Conservation (phyloP, 1,139 yeast genomes). For the Nakaseomyces delphensis region DNA sequence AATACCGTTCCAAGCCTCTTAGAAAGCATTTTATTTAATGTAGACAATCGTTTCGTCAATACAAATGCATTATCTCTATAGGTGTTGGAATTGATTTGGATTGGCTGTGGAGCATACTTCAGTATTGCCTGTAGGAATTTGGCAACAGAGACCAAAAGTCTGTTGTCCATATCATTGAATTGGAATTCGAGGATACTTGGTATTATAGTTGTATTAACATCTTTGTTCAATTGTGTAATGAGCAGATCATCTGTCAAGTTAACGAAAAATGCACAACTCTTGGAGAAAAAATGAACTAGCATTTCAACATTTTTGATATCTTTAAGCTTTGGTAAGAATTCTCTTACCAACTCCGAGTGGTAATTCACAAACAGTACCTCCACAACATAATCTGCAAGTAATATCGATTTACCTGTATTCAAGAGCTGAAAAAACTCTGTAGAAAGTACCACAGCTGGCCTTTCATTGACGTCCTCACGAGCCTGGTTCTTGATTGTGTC, state of each 20-base stretch:
- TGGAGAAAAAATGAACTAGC: slow-evolving; percentile 25
- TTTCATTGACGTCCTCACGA: not conserved
- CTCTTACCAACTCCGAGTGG: slow-evolving; percentile 22
- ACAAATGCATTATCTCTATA: slow-evolving; percentile 15
- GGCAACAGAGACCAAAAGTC: slow-evolving; percentile 21
- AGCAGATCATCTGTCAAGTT: slow-evolving; percentile 25
- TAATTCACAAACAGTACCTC: slow-evolving; percentile 28
- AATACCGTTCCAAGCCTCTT: slow-evolving; percentile 18
- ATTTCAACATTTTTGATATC: slow-evolving; percentile 15
- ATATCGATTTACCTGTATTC: slow-evolving; percentile 16
- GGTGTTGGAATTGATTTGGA: slow-evolving; percentile 14
- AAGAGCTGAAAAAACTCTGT: slow-evolving; percentile 20
- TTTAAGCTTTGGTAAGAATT: slow-evolving; percentile 22
- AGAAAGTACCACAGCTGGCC: slow-evolving; percentile 10
- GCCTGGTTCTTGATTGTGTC: not conserved
- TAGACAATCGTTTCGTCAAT: slow-evolving; percentile 18
- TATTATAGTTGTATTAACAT: slow-evolving; percentile 19
- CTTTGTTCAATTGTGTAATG: slow-evolving; percentile 24
- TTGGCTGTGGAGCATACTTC: slow-evolving; percentile 14
- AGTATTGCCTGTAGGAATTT: slow-evolving; percentile 24
- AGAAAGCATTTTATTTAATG: slow-evolving; percentile 21
- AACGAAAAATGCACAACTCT: slow-evolving; percentile 22
- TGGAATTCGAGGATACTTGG: slow-evolving; percentile 21
- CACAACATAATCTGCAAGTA: slow-evolving; percentile 27
- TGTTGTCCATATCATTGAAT: slow-evolving; percentile 13